These are phyloP conservation scores for Poa annua DNA, from an alignment of 176 grass and related monocot genomes.

Conservation along the genomic window DNA sequence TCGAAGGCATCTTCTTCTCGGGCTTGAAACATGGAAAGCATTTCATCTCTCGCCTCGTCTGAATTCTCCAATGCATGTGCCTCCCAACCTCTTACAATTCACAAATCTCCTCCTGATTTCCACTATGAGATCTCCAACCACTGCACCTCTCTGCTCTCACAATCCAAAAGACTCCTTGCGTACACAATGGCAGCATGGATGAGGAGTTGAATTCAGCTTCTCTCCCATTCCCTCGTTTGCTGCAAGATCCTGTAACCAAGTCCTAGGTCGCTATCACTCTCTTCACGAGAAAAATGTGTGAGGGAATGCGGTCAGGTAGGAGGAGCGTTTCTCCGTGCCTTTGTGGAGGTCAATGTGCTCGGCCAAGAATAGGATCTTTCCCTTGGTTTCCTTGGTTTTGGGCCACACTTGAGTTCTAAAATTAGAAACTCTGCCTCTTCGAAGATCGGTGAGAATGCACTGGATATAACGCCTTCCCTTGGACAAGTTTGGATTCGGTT, in stretches of 20 bases:
- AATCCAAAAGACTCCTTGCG: slow-evolving; percentile 16
- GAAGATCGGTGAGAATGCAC: slow-evolving; percentile 26
- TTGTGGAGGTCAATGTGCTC: slow-evolving; percentile 32
- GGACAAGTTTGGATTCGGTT: neutral
- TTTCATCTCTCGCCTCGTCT: slow-evolving; percentile 46
- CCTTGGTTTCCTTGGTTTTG: neutral
- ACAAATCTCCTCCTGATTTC: slow-evolving; percentile 8
- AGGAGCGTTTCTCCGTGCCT: slow-evolving; percentile 35
- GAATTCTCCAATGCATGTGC: slow-evolving; percentile 34
- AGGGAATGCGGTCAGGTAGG: slow-evolving; percentile 33
- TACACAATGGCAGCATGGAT: slow-evolving; percentile 29
- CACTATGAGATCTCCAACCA: slow-evolving; percentile 11
- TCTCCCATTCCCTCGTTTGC: slow-evolving; percentile 1
- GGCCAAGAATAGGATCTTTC: slow-evolving; percentile 42
- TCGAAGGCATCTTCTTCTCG: slow-evolving; percentile 40
- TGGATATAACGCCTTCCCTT: slow-evolving; percentile 19
- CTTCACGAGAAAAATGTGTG: slow-evolving; percentile 36
- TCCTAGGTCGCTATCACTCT: slow-evolving; percentile 30
- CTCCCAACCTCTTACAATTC: neutral
- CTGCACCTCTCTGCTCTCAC: neutral
- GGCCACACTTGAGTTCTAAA: slow-evolving; percentile 32
- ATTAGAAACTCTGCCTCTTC: slow-evolving; percentile 18
- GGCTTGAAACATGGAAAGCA: slow-evolving; percentile 80
- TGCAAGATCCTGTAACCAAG: slow-evolving; percentile 35
- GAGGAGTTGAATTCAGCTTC: slow-evolving; percentile 7